Percentiles rank a stretch among this genome's conserved stretches.
phyloP scores from a whole-genome alignment of 805 yeast genomes.

The Metschnikowia drakensbergensis region DNA sequence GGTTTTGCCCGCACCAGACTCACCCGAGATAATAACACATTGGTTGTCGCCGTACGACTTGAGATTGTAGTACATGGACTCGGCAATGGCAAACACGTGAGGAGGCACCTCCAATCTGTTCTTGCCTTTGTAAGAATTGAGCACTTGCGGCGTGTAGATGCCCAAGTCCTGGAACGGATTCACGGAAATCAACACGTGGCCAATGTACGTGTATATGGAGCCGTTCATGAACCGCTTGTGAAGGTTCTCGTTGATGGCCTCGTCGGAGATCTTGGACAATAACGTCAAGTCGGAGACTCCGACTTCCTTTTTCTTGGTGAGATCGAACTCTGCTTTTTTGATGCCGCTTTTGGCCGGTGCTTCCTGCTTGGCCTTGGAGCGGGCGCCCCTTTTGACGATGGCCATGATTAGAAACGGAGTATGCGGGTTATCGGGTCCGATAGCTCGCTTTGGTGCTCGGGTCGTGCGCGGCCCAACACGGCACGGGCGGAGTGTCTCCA shows the following conservation, averaged over 20 bases:
- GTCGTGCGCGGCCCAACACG: slow-evolving; percentile 4
- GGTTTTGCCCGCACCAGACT: slow-evolving; percentile 97
- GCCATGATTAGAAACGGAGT: slow-evolving; percentile 48
- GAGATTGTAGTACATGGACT: slow-evolving; percentile 91
- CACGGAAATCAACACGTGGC: slow-evolving; percentile 91
- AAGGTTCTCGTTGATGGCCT: slow-evolving; percentile 86
- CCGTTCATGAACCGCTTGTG: slow-evolving; percentile 86
- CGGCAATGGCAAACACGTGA: slow-evolving; percentile 97
- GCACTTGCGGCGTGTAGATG: slow-evolving; percentile 77
- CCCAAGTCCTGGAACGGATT: slow-evolving; percentile 97
- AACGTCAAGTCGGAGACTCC: slow-evolving; percentile 95
- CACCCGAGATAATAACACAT: slow-evolving; percentile 96
- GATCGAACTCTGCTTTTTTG: slow-evolving; percentile 87
- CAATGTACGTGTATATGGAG: slow-evolving; percentile 87
- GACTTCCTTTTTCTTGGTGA: slow-evolving; percentile 89
- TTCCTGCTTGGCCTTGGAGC: slow-evolving; percentile 49
- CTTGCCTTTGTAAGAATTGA: slow-evolving; percentile 80
- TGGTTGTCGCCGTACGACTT: slow-evolving; percentile 92
- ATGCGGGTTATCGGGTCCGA: slow-evolving; percentile 3
- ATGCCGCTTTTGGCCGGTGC: slow-evolving; percentile 54
- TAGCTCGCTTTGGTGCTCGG: neutral
- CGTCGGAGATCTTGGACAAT: slow-evolving; percentile 83
- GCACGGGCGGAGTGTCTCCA: neutral
- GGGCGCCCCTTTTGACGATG: slow-evolving; percentile 69
- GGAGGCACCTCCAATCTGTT: slow-evolving; percentile 96